Percentiles rank a stretch among this genome's conserved stretches.
Conservation (phyloP, 257 asterid genomes). For the Rauvolfia tetraphylla region DNA sequence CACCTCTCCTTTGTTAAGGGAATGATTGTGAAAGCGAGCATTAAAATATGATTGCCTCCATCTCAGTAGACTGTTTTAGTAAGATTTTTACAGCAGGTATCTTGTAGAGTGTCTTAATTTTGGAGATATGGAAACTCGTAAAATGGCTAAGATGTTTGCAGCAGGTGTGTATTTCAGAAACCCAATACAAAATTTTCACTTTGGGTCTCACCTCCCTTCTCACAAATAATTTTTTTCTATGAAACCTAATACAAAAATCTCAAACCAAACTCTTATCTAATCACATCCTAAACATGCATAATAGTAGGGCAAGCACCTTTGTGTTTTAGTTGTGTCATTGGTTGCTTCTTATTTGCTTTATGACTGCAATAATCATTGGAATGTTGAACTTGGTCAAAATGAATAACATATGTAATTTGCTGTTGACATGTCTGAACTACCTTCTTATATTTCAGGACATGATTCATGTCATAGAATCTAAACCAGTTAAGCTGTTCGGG, state of each 20-base stretch:
- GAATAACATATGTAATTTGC: background rate
- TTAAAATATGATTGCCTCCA: background rate
- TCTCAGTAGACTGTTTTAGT: too few relatives aligned
- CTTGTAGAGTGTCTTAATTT: background rate
- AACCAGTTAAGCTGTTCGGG: conserved; percentile 57
- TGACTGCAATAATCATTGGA: background rate
- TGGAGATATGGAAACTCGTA: background rate
- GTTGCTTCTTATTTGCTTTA: background rate
- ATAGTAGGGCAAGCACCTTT: background rate
- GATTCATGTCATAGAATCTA: conserved; percentile 54
- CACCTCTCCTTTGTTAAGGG: background rate
- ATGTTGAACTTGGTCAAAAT: background rate
- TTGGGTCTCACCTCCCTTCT: too few relatives aligned
- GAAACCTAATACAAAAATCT: too few relatives aligned
- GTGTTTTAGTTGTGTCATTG: background rate
- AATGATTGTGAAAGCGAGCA: background rate
- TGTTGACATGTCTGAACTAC: conserved; percentile 1
- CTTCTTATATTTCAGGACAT: conserved; percentile 42
- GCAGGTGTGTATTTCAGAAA: too few relatives aligned
- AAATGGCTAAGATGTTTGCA: too few relatives aligned
- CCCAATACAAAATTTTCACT: too few relatives aligned
- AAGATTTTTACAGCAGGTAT: background rate
- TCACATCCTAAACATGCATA: background rate
- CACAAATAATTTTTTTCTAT: too few relatives aligned
- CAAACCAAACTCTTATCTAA: too few relatives aligned